Conservation (phyloP, 768 basidiomycete species). For the Leccinum variicolor region DNA sequence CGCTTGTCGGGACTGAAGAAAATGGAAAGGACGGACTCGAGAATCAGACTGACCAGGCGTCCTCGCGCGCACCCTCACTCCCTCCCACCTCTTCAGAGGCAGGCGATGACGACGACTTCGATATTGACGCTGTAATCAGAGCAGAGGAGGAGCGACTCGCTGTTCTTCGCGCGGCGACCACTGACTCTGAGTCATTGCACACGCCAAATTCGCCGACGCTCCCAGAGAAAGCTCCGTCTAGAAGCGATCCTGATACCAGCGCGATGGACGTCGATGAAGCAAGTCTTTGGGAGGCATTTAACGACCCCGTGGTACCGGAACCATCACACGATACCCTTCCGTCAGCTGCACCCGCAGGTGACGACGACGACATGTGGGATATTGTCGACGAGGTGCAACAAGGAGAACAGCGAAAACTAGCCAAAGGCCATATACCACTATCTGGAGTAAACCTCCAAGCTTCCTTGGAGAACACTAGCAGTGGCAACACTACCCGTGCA, state of each 20-base stretch:
- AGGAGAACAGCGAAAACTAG: slow-evolving; percentile 7
- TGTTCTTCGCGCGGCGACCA: slow-evolving; percentile 16
- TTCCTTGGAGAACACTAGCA: slow-evolving; percentile 7
- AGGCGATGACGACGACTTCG: slow-evolving; percentile 47
- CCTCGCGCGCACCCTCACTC: slow-evolving; percentile 39
- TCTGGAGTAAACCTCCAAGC: slow-evolving; percentile 21
- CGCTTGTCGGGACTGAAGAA: slow-evolving; percentile 25
- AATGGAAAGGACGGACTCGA: slow-evolving; percentile 15
- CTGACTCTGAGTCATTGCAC: not conserved
- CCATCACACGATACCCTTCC: slow-evolving; percentile 2
- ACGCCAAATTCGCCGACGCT: slow-evolving; percentile 1
- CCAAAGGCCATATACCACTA: slow-evolving; percentile 18
- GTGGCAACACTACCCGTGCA: slow-evolving; percentile 12
- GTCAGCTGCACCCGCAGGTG: slow-evolving; percentile 20
- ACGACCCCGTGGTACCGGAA: slow-evolving; percentile 6
- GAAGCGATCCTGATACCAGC: slow-evolving; percentile 3
- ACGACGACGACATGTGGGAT: slow-evolving; percentile 74
- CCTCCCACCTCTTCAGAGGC: slow-evolving; percentile 39
- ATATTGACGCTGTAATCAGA: slow-evolving; percentile 49
- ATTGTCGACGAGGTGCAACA: slow-evolving; percentile 56
- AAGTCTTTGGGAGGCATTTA: slow-evolving; percentile 34
- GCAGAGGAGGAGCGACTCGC: slow-evolving; percentile 40
- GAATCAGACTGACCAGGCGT: slow-evolving; percentile 24
- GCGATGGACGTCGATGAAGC: slow-evolving; percentile 37
- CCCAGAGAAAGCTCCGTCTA: slow-evolving; percentile 6